A percentile compares a stretch with the other conserved stretches of the same genome.
Conservation (phyloP, 306 rosid species). For the Begonia masoniana region DNA sequence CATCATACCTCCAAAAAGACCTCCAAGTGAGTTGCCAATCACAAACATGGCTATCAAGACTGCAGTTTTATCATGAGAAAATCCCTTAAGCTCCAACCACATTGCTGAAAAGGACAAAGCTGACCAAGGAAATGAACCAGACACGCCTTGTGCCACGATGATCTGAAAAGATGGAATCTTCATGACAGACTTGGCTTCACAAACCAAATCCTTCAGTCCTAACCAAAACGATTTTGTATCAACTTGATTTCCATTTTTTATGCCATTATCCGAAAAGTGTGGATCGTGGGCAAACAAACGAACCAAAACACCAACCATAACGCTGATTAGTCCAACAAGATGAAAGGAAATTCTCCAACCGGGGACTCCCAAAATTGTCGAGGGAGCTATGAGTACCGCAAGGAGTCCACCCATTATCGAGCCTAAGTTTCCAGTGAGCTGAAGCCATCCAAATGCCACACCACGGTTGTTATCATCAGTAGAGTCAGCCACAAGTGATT, state of each 20-base stretch:
- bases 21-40: slow-evolving; percentile 61
- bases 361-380: slow-evolving; percentile 63
- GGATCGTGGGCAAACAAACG: slow-evolving; percentile 71
- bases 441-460: slow-evolving; percentile 93
- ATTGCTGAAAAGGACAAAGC: slow-evolving; percentile 79
- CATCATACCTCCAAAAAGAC: slow-evolving; percentile 82
- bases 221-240: slow-evolving; percentile 39
- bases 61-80: slow-evolving; percentile 70
- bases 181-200: slow-evolving; percentile 55
- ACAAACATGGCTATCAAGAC: slow-evolving; percentile 66
- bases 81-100: slow-evolving; percentile 95
- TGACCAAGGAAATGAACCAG: slow-evolving; percentile 95
- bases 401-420: slow-evolving; percentile 71
- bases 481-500: slow-evolving; percentile 89
- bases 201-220: slow-evolving; percentile 46
- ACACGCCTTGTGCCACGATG: slow-evolving; percentile 81
- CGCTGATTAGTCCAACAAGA: slow-evolving; percentile 67
- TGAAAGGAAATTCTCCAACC: slow-evolving; percentile 96
- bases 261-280: slow-evolving; percentile 30
- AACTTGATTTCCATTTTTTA: slow-evolving; percentile 13
- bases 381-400: slow-evolving; percentile 66
- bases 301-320: slow-evolving; percentile 53
- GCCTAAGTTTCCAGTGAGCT: slow-evolving; percentile 72
- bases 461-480: slow-evolving; percentile 80
- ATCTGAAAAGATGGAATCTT: slow-evolving; percentile 80